These are phyloP conservation scores for Claviceps sp. DNA, from an alignment of 2,329 filamentous ascomycete species.

Conservation along the genomic window DNA sequence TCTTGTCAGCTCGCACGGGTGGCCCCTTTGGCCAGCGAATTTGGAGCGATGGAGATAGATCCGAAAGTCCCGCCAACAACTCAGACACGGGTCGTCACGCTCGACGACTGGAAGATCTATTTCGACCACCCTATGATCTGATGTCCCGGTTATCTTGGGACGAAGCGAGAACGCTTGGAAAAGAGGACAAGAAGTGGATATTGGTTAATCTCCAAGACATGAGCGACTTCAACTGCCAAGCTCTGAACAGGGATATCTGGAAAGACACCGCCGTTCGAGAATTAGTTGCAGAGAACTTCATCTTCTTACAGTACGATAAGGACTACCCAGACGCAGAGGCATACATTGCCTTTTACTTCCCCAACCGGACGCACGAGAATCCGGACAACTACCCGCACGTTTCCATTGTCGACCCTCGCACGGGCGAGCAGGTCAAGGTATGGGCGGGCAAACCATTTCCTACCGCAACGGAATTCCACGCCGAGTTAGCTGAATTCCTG, in stretches of 20 bases:
- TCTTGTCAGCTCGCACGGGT: slow-evolving; percentile 9
- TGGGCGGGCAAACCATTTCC: slow-evolving; percentile 82
- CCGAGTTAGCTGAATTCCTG: slow-evolving; percentile 89
- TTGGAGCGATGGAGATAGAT: slow-evolving; percentile 18
- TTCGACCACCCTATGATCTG: slow-evolving; percentile 80
- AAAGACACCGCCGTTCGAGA: slow-evolving; percentile 68
- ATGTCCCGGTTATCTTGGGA: slow-evolving; percentile 76
- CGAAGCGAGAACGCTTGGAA: slow-evolving; percentile 69
- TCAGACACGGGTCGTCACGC: slow-evolving; percentile 50
- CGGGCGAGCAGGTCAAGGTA: slow-evolving; percentile 91
- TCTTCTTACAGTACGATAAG: slow-evolving; percentile 91
- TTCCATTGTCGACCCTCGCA: slow-evolving; percentile 87
- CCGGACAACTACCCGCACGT: slow-evolving; percentile 92
- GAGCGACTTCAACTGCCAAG: slow-evolving; percentile 86
- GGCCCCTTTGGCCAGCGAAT: slow-evolving; percentile 27
- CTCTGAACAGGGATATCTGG: slow-evolving; percentile 91
- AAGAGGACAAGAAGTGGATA: slow-evolving; percentile 84
- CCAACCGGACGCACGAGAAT: slow-evolving; percentile 54
- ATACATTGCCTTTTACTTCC: slow-evolving; percentile 86
- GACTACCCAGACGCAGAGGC: slow-evolving; percentile 64
- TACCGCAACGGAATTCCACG: slow-evolving; percentile 65
- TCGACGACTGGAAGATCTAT: slow-evolving; percentile 76
- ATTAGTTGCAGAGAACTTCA: slow-evolving; percentile 81
- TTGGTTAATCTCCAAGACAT: slow-evolving; percentile 91
- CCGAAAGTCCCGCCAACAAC: slow-evolving; percentile 10